phyloP scores from a whole-genome alignment of 2,329 filamentous ascomycete species.

The Byssoonygena ceratinophila region DNA sequence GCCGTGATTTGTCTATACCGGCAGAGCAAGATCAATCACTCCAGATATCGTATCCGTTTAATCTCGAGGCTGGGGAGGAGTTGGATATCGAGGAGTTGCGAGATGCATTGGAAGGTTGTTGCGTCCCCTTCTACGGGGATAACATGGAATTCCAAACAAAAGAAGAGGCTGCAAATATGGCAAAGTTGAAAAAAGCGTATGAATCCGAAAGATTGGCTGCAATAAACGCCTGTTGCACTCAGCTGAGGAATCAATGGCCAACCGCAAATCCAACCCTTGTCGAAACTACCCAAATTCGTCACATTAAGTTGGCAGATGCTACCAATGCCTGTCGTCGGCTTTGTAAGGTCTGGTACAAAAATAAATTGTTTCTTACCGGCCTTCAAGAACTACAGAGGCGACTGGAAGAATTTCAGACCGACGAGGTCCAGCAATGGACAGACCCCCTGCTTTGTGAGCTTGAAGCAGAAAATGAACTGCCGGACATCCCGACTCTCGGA shows the following conservation, averaged over 20 bases:
- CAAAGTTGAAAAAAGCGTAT: background rate
- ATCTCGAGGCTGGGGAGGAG: background rate
- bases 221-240: background rate
- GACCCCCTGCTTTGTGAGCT: background rate
- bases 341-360: background rate
- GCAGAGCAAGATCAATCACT: background rate
- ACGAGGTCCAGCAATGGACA: background rate
- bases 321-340: background rate
- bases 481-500: background rate
- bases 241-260: conserved; percentile 2
- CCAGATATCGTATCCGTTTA: background rate
- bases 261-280: background rate
- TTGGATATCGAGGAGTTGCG: background rate
- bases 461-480: background rate
- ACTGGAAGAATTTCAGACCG: background rate
- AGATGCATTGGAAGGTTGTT: background rate
- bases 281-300: background rate
- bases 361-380: conserved; percentile 1
- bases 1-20: conserved; percentile 9
- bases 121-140: background rate
- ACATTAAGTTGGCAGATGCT: background rate
- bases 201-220: background rate
- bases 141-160: background rate
- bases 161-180: background rate
- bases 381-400: background rate